Evolutionary conservation across 192 early-diverging fungal species (phyloP), one percentile per base, ranked within the genome.

Genomic region (Coemansia sp.): DNA sequence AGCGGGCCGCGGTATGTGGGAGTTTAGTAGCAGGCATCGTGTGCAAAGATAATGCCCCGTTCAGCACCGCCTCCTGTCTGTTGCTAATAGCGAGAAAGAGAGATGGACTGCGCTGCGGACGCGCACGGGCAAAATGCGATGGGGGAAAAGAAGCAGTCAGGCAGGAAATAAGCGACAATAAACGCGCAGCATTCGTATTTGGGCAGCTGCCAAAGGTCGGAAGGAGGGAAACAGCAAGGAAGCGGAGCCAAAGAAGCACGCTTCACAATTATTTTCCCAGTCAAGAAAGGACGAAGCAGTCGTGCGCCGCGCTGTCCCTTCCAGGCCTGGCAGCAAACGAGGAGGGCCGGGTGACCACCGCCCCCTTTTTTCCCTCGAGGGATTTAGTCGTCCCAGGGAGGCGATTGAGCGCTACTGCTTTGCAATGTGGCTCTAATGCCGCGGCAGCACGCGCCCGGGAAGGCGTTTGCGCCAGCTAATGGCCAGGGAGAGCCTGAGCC

Each of bases 1-100:
- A 14, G 17, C 36, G 36, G 6, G 36, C 36, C 20, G 51, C 32
- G n/a, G 36, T 19, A 23, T 29, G 20, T 14, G 28, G 29, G 17
- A 19, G 8, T 38, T 52, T 52, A 52, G 50, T 38, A 31, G 34
- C 50, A 52, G 50, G 50, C 50, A 52, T 52, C 26, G n/a, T 38
- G 7, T 39, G 36, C 19, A 39, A 17, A 39, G 6, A 6, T 5
- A 17, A 17, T 39, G 36, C 36, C n/a, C n/a, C n/a, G 19, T 14
- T 39, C 36, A 39, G 36, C 36, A 15, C n/a, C 36, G 36, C 36
- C 36, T 39, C 36, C 36, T 39, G n/a, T 39, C 36, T 15, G 8
- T n/a, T n/a, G n/a, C n/a, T n/a, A n/a, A n/a, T n/a, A n/a, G n/a
- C n/a, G n/a, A n/a, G n/a, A n/a, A n/a, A n/a, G n/a, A n/a, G n/a